A percentile compares a stretch with the other conserved stretches of the same genome.
These are phyloP conservation scores for Termitomyces sp. DNA, from an alignment of 768 basidiomycete species.

Conservation along the genomic window DNA sequence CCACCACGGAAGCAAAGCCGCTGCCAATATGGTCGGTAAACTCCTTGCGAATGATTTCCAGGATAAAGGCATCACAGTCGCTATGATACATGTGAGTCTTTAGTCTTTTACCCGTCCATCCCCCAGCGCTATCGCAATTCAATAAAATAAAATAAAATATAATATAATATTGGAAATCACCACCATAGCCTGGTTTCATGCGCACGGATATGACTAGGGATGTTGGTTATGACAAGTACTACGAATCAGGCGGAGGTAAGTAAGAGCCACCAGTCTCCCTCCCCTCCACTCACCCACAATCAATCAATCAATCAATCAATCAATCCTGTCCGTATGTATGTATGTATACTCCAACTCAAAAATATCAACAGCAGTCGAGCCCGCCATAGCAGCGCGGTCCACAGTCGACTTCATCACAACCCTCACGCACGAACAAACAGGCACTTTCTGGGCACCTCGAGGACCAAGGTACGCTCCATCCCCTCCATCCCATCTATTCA, in stretches of 20 bases:
- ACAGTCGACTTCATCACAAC: constrained; percentile 31
- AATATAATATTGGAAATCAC: too few species aligned
- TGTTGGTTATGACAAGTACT: constrained; percentile 39
- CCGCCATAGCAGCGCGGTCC: constrained; percentile 33
- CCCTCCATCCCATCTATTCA: background rate
- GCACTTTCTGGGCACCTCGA: constrained; percentile 43
- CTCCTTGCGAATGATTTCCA: constrained; percentile 34
- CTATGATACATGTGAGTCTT: constrained; percentile 37
- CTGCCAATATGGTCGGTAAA: constrained; percentile 43
- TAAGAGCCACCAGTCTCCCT: too few species aligned
- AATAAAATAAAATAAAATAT: background rate
- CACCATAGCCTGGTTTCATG: constrained; percentile 44
- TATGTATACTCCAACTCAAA: too few species aligned
- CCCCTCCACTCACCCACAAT: too few species aligned
- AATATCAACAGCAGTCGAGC: constrained; percentile 31
- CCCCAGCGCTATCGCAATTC: background rate
- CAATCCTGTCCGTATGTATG: too few species aligned
- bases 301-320: too few species aligned
- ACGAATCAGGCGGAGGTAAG: constrained; percentile 39
- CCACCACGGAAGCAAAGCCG: constrained; percentile 45
- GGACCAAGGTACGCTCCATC: constrained; percentile 26
- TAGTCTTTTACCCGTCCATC: too few species aligned
- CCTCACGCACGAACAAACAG: constrained; percentile 28
- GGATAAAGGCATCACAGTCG: constrained; percentile 32
- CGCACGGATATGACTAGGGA: constrained; percentile 41